Evolutionary conservation across 2,329 filamentous ascomycete species (phyloP).

Genomic region (Cercospora berteroae): DNA sequence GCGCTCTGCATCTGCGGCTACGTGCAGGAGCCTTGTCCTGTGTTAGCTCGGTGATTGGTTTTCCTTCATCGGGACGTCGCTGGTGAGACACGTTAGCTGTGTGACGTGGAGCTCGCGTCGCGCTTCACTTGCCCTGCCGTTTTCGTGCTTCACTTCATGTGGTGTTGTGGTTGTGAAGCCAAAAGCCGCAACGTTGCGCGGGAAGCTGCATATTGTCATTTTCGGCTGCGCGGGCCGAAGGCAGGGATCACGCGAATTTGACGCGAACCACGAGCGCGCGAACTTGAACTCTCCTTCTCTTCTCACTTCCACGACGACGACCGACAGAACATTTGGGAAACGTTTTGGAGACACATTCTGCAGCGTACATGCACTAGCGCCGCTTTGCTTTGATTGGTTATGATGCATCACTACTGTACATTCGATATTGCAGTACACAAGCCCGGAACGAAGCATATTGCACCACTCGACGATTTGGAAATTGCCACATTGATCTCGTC

Average conservation of each 20-base stretch:
- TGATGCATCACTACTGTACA: neutral
- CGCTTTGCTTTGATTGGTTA: neutral
- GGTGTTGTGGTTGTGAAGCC: constrained; percentile 1
- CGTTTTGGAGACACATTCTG: neutral
- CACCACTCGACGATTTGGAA: neutral
- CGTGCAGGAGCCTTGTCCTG: constrained; percentile 26
- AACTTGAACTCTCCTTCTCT: neutral
- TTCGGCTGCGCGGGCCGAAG: neutral
- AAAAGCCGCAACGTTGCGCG: constrained; percentile 2
- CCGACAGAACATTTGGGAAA: neutral
- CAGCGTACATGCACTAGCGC: neutral
- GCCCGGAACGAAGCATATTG: neutral
- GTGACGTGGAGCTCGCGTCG: neutral
- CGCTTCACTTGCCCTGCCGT: neutral
- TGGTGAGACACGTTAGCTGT: neutral
- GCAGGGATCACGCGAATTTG: neutral
- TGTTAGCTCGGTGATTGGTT: constrained; percentile 31
- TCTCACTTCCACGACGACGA: neutral
- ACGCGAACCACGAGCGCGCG: neutral
- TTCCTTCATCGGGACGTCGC: constrained; percentile 18
- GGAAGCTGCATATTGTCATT: constrained; percentile 3
- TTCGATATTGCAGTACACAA: neutral
- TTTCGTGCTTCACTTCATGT: constrained; percentile 5
- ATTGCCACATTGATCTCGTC: neutral
- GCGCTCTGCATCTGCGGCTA: constrained; percentile 19